Evolutionary conservation across 164 flowering plant genomes (phyloP), one percentile per base, ranked within the genome.

Genomic region (Cinnamomum chago): DNA sequence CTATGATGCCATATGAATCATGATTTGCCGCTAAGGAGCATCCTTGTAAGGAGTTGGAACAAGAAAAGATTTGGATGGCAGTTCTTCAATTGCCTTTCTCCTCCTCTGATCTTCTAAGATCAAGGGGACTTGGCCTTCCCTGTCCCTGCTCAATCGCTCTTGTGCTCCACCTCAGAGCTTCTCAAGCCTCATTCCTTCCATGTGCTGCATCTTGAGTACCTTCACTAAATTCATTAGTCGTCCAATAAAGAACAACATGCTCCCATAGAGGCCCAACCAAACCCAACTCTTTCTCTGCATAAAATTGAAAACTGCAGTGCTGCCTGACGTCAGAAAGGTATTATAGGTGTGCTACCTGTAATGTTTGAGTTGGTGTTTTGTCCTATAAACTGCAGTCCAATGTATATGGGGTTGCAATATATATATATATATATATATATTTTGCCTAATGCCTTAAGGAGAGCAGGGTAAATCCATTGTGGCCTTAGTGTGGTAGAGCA

Each of bases 121-220:
- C 50, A 84, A 77, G 13, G 97, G 94, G 18, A 55, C 17, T 1
- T 82, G 88, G 25, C 95, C 94, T 84, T 92, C 99, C 76, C 93
- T 79, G 2, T 70, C 86, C 24, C 65, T 75, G 25, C 76, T 58
- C 55, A 92, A 73, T 25, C 83, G 74, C 77, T 91, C 98, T 27
- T 90, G 95, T 14, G 97, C 95, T 14, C 97, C 95, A 62, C 97
- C 93, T 12, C 95, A 7, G 7, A 33, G 40, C 40, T 33, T 92
- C 88, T 93, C 99, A 4, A 93, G 88, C 75, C 92, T 79, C n/a
- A 83, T 70, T 11, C 86, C 90, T 25, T 81, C 80, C 6, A 79
- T 72, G 76, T 91, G 96, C 73, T 89, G 97, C 92, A 95, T 89
- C 84, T 90, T 87, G 84, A 93, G 90, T 66, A 93, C 97, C 77